phyloP scores from a whole-genome alignment of 2,329 filamentous ascomycete genomes.

The Hypoxylon sp. region DNA sequence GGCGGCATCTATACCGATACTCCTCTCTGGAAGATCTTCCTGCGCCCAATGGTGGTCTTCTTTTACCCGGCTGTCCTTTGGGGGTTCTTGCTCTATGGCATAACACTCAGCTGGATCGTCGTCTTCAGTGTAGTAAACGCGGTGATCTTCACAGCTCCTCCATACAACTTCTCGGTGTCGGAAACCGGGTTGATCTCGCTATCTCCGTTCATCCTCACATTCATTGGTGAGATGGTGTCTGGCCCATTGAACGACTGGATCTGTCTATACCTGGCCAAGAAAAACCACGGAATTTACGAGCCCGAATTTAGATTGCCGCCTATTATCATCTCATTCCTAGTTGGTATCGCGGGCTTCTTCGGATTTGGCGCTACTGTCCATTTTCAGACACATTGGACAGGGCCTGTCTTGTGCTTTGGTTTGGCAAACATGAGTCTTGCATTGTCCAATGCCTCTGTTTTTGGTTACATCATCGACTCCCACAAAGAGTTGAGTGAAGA shows the following conservation, averaged over 20 bases:
- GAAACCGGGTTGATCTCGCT: conserved; percentile 66
- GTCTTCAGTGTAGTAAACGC: conserved; percentile 65
- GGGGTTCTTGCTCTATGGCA: conserved; percentile 65
- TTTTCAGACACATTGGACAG: conserved; percentile 63
- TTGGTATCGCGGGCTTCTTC: conserved; percentile 62
- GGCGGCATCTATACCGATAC: conserved; percentile 57
- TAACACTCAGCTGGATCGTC: conserved; percentile 58
- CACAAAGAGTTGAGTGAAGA: conserved; percentile 63
- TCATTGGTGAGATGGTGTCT: conserved; percentile 62
- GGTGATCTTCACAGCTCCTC: conserved; percentile 64
- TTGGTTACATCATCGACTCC: conserved; percentile 66
- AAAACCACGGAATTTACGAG: conserved; percentile 67
- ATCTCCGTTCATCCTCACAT: conserved; percentile 63
- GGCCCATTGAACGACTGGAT: conserved; percentile 64
- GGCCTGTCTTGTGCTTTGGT: conserved; percentile 64
- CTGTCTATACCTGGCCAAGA: conserved; percentile 61
- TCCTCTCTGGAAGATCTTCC: conserved; percentile 59
- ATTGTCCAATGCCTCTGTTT: conserved; percentile 63
- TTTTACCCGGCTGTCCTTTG: conserved; percentile 66
- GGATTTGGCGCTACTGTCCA: conserved; percentile 63
- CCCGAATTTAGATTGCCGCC: conserved; percentile 65
- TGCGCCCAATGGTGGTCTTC: conserved; percentile 64
- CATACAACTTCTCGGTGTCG: conserved; percentile 66
- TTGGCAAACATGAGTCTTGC: conserved; percentile 65
- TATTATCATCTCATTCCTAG: conserved; percentile 58